Evolutionary conservation across 164 flowering plant species (phyloP).

Genomic region (Vitis vinifera): DNA sequence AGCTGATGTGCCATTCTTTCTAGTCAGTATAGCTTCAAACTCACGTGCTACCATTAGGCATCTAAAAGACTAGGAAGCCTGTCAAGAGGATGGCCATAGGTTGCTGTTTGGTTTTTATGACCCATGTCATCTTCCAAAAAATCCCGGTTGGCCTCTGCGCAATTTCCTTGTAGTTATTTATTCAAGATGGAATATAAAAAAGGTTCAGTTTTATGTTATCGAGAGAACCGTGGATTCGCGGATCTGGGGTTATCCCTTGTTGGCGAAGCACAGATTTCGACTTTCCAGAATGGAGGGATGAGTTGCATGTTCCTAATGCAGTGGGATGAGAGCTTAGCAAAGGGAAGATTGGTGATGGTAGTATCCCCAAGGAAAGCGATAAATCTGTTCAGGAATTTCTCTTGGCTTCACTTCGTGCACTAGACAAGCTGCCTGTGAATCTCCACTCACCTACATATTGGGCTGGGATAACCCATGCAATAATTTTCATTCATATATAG

Average conservation of each 20-base stretch:
- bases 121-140: conserved; percentile 81
- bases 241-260: conserved; percentile 79
- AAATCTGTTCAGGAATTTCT: conserved; percentile 83
- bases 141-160: conserved; percentile 99
- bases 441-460: conserved; percentile 28
- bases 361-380: conserved; percentile 61
- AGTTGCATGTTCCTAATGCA: conserved; percentile 51
- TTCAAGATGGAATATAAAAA: conserved; percentile 67
- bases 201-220: conserved; percentile 78
- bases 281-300: conserved; percentile 59
- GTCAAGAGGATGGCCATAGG: conserved; percentile 62
- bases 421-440: conserved; percentile 88
- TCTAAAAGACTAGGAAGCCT: conserved; percentile 70
- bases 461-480: no score
- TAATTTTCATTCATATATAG: no score
- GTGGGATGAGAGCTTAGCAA: conserved; percentile 87
- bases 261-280: conserved; percentile 75
- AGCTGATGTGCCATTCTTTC: no score
- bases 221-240: conserved; percentile 90
- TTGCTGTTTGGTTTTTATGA: conserved; percentile 92
- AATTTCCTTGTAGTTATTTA: conserved; percentile 74
- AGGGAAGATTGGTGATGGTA: conserved; percentile 70
- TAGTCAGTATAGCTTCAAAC: conserved; percentile 3
- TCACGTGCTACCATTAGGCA: conserved; percentile 60
- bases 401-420: conserved; percentile 78